Evolutionary conservation across 129 eudicot species (phyloP).

Genomic region (Flaveria ramosissima): DNA sequence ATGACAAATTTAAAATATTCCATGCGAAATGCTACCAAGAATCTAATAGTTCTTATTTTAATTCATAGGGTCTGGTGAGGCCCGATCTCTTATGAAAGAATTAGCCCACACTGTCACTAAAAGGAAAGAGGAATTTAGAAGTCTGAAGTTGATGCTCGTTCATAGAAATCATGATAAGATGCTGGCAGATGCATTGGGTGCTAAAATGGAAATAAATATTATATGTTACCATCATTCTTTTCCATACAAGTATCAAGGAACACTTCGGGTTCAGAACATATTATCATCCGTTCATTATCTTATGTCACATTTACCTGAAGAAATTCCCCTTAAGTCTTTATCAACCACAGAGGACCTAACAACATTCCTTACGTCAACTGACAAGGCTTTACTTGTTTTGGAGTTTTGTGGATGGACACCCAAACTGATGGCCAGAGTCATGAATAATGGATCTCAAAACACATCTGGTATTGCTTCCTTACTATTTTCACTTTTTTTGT

Average conservation of each 20-base stretch:
- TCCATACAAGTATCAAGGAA: slow-evolving; percentile 73
- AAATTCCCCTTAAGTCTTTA: slow-evolving; percentile 61
- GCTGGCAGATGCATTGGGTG: slow-evolving; percentile 82
- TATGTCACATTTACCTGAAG: slow-evolving; percentile 62
- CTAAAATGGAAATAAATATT: slow-evolving; percentile 67
- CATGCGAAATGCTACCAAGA: slow-evolving; percentile 5
- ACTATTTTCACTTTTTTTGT: slow-evolving; percentile 12
- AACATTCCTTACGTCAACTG: slow-evolving; percentile 67
- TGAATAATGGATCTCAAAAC: slow-evolving; percentile 43
- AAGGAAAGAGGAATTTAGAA: slow-evolving; percentile 51
- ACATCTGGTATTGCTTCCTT: slow-evolving; percentile 45
- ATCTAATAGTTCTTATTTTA: slow-evolving; percentile 35
- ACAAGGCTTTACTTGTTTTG: slow-evolving; percentile 72
- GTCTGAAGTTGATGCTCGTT: slow-evolving; percentile 71
- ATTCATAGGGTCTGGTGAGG: slow-evolving; percentile 85
- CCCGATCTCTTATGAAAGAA: slow-evolving; percentile 79
- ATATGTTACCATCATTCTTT: slow-evolving; percentile 58
- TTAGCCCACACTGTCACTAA: slow-evolving; percentile 46
- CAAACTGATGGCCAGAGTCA: slow-evolving; percentile 50
- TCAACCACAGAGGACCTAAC: slow-evolving; percentile 53
- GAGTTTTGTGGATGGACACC: slow-evolving; percentile 95
- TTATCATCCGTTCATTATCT: slow-evolving; percentile 67
- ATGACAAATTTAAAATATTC: neutral
- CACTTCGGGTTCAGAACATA: slow-evolving; percentile 66
- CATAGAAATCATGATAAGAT: slow-evolving; percentile 54